Evolutionary conservation across 352 stramenopile genomes (phyloP).

Genomic region (Globisporangium paroecandrum): DNA sequence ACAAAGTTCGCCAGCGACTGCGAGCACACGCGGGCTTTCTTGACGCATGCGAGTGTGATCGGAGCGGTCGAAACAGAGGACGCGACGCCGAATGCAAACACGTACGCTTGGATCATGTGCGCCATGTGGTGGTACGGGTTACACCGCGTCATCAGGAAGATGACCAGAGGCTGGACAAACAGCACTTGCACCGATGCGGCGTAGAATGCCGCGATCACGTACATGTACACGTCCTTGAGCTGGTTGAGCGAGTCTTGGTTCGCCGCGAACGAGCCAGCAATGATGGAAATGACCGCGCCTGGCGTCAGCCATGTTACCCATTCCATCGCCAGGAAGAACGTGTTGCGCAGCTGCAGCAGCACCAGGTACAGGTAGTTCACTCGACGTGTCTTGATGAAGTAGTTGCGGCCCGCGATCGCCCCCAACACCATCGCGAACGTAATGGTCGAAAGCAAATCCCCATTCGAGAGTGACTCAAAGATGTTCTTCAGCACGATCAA

Average conservation of each 20-base stretch:
- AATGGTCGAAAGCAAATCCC: constrained; percentile 58
- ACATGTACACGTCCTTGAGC: constrained; percentile 50
- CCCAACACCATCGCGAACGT: constrained; percentile 69
- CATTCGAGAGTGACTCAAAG: constrained; percentile 39
- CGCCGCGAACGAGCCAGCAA: constrained; percentile 52
- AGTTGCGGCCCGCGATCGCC: constrained; percentile 48
- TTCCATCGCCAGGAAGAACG: constrained; percentile 67
- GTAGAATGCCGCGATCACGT: constrained; percentile 38
- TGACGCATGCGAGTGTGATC: constrained; percentile 59
- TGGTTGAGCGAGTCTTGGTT: constrained; percentile 41
- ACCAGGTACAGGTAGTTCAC: constrained; percentile 72
- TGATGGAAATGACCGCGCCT: constrained; percentile 59
- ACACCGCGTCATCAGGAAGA: constrained; percentile 58
- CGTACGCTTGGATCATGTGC: constrained; percentile 58
- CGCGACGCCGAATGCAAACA: constrained; percentile 60
- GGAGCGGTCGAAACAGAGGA: constrained; percentile 68
- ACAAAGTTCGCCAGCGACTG: constrained; percentile 75
- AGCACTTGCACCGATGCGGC: constrained; percentile 42
- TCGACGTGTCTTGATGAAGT: constrained; percentile 51
- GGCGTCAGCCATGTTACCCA: constrained; percentile 71
- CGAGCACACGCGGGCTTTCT: constrained; percentile 58
- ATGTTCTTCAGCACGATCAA: constrained; percentile 69
- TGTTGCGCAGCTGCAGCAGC: constrained; percentile 65
- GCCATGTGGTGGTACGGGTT: constrained; percentile 73
- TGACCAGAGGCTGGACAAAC: constrained; percentile 53